Evolutionary conservation across 352 stramenopile genomes (phyloP).

Genomic region (Blastocystis sp.): DNA sequence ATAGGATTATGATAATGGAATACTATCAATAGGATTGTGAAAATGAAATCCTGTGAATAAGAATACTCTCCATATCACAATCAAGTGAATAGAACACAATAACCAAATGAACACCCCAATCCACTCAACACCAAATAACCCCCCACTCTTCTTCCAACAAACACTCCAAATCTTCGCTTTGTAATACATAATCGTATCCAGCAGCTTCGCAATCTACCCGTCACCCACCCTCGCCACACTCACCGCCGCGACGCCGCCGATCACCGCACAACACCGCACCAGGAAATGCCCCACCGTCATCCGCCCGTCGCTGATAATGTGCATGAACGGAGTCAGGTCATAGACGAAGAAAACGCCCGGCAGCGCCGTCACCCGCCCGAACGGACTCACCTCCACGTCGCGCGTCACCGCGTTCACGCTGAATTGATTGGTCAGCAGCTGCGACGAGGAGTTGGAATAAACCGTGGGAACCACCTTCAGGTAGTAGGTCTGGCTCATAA

Average conservation of each 20-base stretch:
- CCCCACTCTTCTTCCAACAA: not conserved
- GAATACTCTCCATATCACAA: no score
- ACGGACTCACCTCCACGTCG: conserved; percentile 40
- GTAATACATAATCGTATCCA: conserved; percentile 61
- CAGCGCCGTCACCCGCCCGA: conserved; percentile 61
- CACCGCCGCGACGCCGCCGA: conserved; percentile 71
- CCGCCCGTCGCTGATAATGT: conserved; percentile 66
- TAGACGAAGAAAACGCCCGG: conserved; percentile 81
- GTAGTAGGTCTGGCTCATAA: conserved; percentile 67
- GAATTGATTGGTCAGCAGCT: conserved; percentile 24
- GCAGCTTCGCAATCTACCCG: conserved; percentile 36
- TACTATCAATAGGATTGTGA: no score
- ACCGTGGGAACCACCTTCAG: conserved; percentile 71
- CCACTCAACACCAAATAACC: no score
- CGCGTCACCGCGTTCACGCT: conserved; percentile 42
- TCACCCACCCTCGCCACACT: not conserved
- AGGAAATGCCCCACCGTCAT: conserved; percentile 71
- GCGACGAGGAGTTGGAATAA: conserved; percentile 59
- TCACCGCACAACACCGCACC: conserved; percentile 71
- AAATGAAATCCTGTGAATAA: no score
- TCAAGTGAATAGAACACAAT: no score
- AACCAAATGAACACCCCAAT: no score
- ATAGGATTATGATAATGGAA: no score
- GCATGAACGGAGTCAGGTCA: conserved; percentile 77
- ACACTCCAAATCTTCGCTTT: conserved; percentile 21